Base-by-base conservation (phyloP, 140 eudicot genomes). In the Senecio squalidus region DNA sequence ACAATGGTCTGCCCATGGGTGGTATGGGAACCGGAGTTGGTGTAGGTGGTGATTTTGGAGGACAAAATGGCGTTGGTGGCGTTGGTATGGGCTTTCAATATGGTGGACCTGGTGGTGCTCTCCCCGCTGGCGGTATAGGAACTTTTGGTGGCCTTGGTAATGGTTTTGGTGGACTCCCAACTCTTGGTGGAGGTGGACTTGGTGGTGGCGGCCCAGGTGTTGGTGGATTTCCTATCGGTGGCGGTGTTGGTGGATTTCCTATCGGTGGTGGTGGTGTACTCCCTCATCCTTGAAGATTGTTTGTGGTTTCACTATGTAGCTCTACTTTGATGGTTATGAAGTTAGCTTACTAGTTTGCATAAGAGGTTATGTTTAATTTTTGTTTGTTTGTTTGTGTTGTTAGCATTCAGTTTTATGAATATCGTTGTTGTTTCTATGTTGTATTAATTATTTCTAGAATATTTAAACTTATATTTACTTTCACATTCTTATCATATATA, bases 21-120 rank as follows among this genome's bases (percentile, higher is more conserved):
- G 94, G 89, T 9, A 54, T 66, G 30, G 83, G 79, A 7, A 85
- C 71, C 0, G 85, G 83, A 4, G 79, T 74, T 3, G 89, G 94
- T 4, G 43, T 66, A 21, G 78, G 75, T 11, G 81, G 76, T 46
- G 69, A 67, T 50, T 20, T 73, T 33, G 88, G 88, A 5, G 86
- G 82, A 9, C 63, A 57, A 6, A 44, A 53, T 18, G 80, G 84
- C 4, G 15, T 74, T 4, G 82, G 89, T 25, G 89, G 84, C 28
- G 64, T 79, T 0, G 83, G 83, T 44, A 69, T 65, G 26, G 81
- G 76, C 3, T 62, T 46, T 24, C 81, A 78, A 5, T 58, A 33
- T 41, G 84, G 84, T 44, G 84, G 84, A 5, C 70, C 61, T 0
- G 76, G 80, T 23, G 84, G 84, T n/a, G n/a, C n/a, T n/a, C n/a